Conservation (phyloP, 2,329 filamentous ascomycete genomes). For the Botrytis aclada region DNA sequence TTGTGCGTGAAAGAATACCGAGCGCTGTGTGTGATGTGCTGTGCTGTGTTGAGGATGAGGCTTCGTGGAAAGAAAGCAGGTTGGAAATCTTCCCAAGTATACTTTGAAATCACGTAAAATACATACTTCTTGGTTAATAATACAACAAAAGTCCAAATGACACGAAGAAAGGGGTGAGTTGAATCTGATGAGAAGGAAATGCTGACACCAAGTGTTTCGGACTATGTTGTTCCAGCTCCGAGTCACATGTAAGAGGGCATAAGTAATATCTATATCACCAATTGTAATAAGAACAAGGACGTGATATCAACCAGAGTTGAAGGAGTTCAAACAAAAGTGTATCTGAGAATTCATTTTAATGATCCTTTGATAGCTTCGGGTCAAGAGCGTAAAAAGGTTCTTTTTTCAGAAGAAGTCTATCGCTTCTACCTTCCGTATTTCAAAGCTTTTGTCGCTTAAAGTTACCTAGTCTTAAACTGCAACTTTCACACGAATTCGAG, state of each 20-base stretch:
- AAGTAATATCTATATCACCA: background rate
- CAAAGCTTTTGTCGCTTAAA: background rate
- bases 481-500: constrained; percentile 12
- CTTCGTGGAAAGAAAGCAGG: background rate
- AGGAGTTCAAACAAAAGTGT: background rate
- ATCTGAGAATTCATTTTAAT: background rate
- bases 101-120: background rate
- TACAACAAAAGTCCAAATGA: background rate
- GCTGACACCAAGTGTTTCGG: background rate
- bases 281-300: background rate
- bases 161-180: background rate
- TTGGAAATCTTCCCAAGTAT: background rate
- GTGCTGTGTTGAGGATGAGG: background rate
- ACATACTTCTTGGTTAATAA: background rate
- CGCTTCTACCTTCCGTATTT: constrained; percentile 17
- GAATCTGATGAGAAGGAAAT: background rate
- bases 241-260: constrained; percentile 2
- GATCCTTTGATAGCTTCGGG: background rate
- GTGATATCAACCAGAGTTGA: background rate
- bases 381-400: background rate
- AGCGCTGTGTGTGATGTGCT: background rate
- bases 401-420: background rate
- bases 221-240: constrained; percentile 12
- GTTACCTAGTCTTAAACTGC: background rate
- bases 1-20: background rate